Conservation (phyloP, 2,329 filamentous ascomycete genomes). For the Hortaea sp. region DNA sequence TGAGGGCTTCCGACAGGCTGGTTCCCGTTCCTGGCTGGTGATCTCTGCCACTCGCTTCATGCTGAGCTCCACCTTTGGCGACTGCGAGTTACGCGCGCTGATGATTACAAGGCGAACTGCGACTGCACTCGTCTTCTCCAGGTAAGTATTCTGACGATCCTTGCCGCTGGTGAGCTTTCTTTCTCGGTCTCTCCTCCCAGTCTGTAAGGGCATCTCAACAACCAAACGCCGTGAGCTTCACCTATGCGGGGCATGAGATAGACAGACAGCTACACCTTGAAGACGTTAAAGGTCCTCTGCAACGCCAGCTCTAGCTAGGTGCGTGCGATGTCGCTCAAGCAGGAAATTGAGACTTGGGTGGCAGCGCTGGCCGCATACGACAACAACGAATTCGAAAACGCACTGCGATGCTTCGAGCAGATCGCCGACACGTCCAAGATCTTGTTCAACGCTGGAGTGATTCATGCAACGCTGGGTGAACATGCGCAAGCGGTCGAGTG, state of each 20-base stretch:
- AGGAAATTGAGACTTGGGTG: conserved; percentile 99
- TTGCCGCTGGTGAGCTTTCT: too few species aligned
- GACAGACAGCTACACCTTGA: too few species aligned
- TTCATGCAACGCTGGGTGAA: conserved; percentile 90
- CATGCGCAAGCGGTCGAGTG: conserved; percentile 93
- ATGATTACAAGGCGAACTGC: conserved; percentile 1
- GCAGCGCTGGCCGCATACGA: conserved; percentile 84
- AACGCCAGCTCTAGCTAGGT: too few species aligned
- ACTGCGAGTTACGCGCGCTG: conserved; percentile 18
- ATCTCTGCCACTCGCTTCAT: not conserved
- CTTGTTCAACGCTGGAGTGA: conserved; percentile 95
- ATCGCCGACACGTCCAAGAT: conserved; percentile 97
- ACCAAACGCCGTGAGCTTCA: too few species aligned
- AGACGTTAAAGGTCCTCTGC: too few species aligned
- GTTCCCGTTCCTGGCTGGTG: conserved; percentile 1
- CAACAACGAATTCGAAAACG: conserved; percentile 92
- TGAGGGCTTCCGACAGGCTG: conserved; percentile 3
- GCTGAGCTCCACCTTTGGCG: conserved; percentile 6
- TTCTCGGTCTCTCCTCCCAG: too few species aligned
- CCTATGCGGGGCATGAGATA: too few species aligned
- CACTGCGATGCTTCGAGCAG: conserved; percentile 69
- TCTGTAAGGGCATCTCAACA: too few species aligned
- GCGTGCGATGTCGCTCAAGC: conserved; percentile 36
- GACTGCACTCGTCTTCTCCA: too few species aligned
- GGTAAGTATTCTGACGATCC: too few species aligned